phyloP scores from a whole-genome alignment of 2,329 filamentous ascomycete genomes.

The Ophiostoma ulmi region DNA sequence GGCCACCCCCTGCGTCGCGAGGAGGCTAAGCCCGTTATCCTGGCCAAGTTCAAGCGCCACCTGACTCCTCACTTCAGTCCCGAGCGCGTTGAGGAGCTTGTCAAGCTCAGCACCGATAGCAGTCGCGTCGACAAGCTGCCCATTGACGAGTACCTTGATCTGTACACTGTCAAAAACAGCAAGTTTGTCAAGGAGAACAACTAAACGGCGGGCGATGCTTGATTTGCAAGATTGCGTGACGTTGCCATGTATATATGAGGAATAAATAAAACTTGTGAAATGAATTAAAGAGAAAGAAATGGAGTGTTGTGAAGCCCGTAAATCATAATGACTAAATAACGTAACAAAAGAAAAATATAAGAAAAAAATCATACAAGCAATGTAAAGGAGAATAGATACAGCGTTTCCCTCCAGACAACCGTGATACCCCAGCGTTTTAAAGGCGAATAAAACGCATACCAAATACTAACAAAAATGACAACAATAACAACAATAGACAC shows the following conservation, averaged over 20 bases:
- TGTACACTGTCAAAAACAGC: conserved; percentile 63
- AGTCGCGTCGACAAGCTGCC: conserved; percentile 72
- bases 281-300: background rate
- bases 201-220: conserved; percentile 7
- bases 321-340: background rate
- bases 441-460: background rate
- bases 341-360: background rate
- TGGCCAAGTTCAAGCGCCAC: conserved; percentile 93
- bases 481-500: background rate
- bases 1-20: conserved; percentile 86
- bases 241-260: background rate
- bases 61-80: conserved; percentile 75
- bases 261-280: background rate
- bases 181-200: conserved; percentile 43
- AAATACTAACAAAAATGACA: background rate
- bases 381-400: background rate
- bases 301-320: background rate
- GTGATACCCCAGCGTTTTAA: background rate
- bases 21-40: conserved; percentile 95
- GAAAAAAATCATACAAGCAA: background rate
- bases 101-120: conserved; percentile 70
- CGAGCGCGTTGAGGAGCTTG: conserved; percentile 72
- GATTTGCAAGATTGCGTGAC: background rate
- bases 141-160: conserved; percentile 89
- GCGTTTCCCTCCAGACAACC: background rate